Percentiles rank a stretch among this genome's conserved stretches.
Evolutionary conservation across 805 yeast species (phyloP).

Genomic region (Scheffersomyces coipomensis): DNA sequence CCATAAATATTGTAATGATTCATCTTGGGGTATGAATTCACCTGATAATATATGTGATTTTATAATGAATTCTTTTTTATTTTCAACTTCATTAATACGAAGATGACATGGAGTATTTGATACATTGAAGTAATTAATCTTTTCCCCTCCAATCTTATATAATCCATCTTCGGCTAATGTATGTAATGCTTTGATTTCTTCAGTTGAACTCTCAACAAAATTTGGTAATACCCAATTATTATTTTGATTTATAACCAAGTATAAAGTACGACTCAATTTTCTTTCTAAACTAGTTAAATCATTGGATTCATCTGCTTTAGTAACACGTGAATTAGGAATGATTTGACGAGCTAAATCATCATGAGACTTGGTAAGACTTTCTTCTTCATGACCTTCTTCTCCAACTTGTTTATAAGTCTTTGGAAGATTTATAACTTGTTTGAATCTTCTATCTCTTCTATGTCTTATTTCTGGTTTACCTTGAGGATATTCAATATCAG

Average conservation of each 20-base stretch:
- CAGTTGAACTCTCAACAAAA: constrained; percentile 40
- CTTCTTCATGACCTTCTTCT: constrained; percentile 28
- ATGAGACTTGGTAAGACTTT: constrained; percentile 2
- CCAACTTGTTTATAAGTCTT: constrained; percentile 47
- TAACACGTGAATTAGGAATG: constrained; percentile 64
- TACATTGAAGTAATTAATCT: constrained; percentile 86
- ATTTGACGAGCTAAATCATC: constrained; percentile 70
- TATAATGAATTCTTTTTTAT: constrained; percentile 61
- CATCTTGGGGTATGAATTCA: constrained; percentile 47
- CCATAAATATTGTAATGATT: constrained; percentile 68
- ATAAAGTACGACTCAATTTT: constrained; percentile 73
- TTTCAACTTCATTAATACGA: constrained; percentile 36
- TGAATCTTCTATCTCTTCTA: constrained; percentile 82
- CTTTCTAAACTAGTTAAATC: constrained; percentile 76
- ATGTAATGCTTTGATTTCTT: constrained; percentile 55
- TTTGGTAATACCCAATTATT: constrained; percentile 80
- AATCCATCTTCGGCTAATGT: constrained; percentile 74
- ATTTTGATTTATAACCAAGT: constrained; percentile 58
- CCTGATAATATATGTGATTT: constrained; percentile 91
- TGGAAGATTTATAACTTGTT: constrained; percentile 78
- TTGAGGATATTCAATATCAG: constrained; percentile 73
- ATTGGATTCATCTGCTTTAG: constrained; percentile 69
- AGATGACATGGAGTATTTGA: constrained; percentile 84
- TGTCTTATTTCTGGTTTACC: constrained; percentile 87
- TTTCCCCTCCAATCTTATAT: constrained; percentile 66